These are phyloP conservation scores for Trichoderma aggressivum DNA, from an alignment of 2,329 filamentous ascomycete species.

Conservation along the genomic window DNA sequence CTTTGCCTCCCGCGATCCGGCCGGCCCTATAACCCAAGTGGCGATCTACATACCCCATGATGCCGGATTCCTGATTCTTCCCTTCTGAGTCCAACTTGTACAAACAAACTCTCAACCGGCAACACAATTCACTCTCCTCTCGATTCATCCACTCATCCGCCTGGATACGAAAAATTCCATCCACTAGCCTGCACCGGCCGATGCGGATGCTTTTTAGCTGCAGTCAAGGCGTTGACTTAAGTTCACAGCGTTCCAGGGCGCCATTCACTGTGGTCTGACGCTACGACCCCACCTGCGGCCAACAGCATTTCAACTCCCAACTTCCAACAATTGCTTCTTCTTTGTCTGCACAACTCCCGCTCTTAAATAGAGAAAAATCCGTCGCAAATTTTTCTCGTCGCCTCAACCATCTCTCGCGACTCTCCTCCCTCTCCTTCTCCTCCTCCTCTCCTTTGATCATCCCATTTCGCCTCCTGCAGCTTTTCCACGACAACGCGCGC, in stretches of 20 bases:
- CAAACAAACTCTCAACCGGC: not conserved
- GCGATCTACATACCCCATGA: not conserved
- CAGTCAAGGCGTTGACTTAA: not conserved
- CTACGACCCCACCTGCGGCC: slow-evolving; percentile 10
- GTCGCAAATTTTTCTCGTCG: not conserved
- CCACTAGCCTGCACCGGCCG: not conserved
- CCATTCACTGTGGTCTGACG: not conserved
- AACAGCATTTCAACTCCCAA: slow-evolving; percentile 5
- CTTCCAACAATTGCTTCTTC: not conserved
- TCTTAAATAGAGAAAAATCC: not conserved
- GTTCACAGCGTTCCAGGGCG: not conserved
- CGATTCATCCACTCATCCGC: not conserved
- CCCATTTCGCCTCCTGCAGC: not conserved
- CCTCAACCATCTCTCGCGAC: not conserved
- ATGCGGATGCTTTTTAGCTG: not conserved
- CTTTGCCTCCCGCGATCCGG: not conserved
- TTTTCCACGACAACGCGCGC: slow-evolving; percentile 9
- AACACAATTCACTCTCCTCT: not conserved
- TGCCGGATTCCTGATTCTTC: not conserved
- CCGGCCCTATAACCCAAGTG: not conserved
- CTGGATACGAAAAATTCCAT: not conserved
- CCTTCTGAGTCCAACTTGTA: too few species aligned
- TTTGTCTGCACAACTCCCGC: not conserved
- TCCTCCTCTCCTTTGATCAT: not conserved
- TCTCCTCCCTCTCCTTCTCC: not conserved